A percentile compares a stretch with the other conserved stretches of the same genome.
Evolutionary conservation across 2,329 filamentous ascomycete genomes (phyloP).

Genomic region (Colletotrichum gigasporum): DNA sequence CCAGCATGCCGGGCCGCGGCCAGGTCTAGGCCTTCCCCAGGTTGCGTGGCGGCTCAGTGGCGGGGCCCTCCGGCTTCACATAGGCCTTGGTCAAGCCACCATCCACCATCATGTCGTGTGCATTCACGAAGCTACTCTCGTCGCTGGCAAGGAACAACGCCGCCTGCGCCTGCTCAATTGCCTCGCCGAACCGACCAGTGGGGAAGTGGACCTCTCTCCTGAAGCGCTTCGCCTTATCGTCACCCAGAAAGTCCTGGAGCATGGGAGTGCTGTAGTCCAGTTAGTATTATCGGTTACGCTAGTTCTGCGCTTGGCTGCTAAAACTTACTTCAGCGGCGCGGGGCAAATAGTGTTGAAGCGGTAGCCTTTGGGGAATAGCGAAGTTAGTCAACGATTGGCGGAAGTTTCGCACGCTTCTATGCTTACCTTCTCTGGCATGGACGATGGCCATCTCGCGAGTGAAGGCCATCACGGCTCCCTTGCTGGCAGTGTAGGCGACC

Average conservation of each 20-base stretch:
- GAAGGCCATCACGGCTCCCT: slow-evolving; percentile 90
- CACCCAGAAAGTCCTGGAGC: slow-evolving; percentile 92
- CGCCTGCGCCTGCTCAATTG: slow-evolving; percentile 89
- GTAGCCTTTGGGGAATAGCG: slow-evolving; percentile 84
- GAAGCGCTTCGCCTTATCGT: slow-evolving; percentile 82
- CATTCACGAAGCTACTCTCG: slow-evolving; percentile 90
- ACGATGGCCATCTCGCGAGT: slow-evolving; percentile 92
- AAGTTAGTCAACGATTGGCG: too few species aligned
- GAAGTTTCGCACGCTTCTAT: too few species aligned
- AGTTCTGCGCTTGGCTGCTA: too few species aligned
- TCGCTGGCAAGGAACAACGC: slow-evolving; percentile 89
- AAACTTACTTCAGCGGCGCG: too few species aligned
- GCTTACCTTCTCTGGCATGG: too few species aligned
- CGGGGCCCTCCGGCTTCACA: slow-evolving; percentile 71
- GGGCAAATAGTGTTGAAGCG: slow-evolving; percentile 93
- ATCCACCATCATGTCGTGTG: slow-evolving; percentile 92
- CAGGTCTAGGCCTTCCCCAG: too few species aligned
- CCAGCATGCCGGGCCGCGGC: too few species aligned
- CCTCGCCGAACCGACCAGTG: slow-evolving; percentile 87
- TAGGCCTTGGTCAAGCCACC: slow-evolving; percentile 97
- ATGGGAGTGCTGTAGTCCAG: slow-evolving; percentile 93
- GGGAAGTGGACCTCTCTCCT: slow-evolving; percentile 92
- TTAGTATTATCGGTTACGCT: too few species aligned
- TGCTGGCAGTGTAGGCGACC: slow-evolving; percentile 91
- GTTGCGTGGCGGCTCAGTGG: too few species aligned